A percentile compares a stretch with the other conserved stretches of the same genome.
These are phyloP conservation scores for Agarophyton chilense DNA, from an alignment of 23 red algal genomes.

Conservation along the genomic window DNA sequence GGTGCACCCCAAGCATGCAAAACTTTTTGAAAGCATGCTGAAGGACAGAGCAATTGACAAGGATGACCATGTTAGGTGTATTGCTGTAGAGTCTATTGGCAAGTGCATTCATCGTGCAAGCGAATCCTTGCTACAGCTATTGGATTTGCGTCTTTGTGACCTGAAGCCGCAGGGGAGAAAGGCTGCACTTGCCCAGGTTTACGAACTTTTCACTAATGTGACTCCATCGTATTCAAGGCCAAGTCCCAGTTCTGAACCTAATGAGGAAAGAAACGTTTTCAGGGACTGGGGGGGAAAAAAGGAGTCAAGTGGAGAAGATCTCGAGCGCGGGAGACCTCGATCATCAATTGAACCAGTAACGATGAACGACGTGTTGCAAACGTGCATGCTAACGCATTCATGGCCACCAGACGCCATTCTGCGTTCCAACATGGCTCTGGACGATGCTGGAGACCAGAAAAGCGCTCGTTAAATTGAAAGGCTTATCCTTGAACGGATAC, in stretches of 20 bases:
- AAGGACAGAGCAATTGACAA: no score
- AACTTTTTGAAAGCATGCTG: constrained; percentile 24
- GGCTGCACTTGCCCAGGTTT: constrained; percentile 24
- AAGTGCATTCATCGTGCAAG: constrained; percentile 23
- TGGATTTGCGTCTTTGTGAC: no score
- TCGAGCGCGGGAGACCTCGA: neutral
- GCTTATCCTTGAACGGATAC: no score
- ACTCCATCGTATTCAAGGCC: neutral
- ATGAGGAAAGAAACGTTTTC: neutral
- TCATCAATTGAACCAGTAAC: neutral
- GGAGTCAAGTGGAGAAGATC: neutral
- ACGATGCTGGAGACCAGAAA: constrained; percentile 16
- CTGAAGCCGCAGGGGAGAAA: constrained; percentile 14
- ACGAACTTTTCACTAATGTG: neutral
- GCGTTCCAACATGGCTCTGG: constrained; percentile 3
- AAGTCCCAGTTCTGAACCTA: neutral
- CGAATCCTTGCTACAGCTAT: no score
- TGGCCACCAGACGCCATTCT: constrained; percentile 40
- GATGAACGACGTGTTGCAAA: constrained; percentile 1
- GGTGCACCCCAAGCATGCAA: constrained; percentile 32
- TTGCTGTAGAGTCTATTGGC: constrained; percentile 26
- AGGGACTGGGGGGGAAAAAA: neutral
- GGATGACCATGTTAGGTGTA: constrained; percentile 45
- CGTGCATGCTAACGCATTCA: neutral
- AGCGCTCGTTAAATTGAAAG: neutral